Base-by-base conservation (phyloP, 306 rosid species). In the Casuarina equisetifolia region DNA sequence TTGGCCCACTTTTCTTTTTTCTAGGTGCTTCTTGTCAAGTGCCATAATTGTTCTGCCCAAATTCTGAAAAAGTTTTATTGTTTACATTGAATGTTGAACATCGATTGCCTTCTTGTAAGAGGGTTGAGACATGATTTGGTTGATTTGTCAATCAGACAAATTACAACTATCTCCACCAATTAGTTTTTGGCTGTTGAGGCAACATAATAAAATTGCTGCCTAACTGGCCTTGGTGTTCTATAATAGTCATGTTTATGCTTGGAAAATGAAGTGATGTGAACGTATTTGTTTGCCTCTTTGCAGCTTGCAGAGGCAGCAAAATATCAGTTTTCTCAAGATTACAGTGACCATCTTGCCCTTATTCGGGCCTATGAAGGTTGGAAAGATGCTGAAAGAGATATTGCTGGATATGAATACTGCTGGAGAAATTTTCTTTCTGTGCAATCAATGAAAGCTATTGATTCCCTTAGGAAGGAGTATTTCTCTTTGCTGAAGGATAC, bases 221-320 rank as follows among this genome's bases (percentile, higher is more conserved):
- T 58, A 58, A 19, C 8, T 58, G 13, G 15, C 11, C 40, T 76
- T 3, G 4, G 4, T 49, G 46, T 72, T 67, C 44, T 80, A 61
- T 50, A 59, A 75, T 69, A 35, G 35, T 52, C 78, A 40, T 20
- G 40, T 69, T 58, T 7, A 53, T 74, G 66, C 55, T 78, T 70
- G 76, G 20, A 74, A 54, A 61, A n/a, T 83, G 67, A 76, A 62
- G 74, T 66, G 74, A 53, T 58, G 75, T 83, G 77, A 74, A 78
- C 51, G 25, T 48, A 17, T 69, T 79, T 55, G 73, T 74, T 43
- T 77, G 84, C 59, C 72, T 78, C 52, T 73, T 59, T 84, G 76
- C 78, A 96, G 99, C 98, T 88, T 88, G 99, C 96, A 75, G 97
- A 96, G 83, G 91, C 98, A 62, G 98, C 99, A 71, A 96, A 92